Evolutionary conservation across 2,329 filamentous ascomycete genomes (phyloP).

Genomic region (Aspergillus bombycis): DNA sequence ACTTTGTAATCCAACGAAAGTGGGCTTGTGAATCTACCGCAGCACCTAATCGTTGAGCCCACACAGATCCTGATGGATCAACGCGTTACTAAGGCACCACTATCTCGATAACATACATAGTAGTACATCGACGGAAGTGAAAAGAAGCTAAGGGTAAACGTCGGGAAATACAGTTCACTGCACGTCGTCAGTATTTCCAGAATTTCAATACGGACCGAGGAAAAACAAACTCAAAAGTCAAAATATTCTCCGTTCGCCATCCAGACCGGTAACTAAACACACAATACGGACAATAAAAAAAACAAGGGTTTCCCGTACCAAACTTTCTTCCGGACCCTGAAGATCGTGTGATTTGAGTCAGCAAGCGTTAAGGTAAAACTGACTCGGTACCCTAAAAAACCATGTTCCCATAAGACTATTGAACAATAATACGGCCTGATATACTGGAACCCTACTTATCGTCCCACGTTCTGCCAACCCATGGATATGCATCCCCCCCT

Average conservation of each 20-base stretch:
- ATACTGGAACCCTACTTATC: constrained; percentile 1
- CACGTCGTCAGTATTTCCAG: not conserved
- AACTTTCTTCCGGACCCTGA: constrained; percentile 17
- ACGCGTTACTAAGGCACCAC: not conserved
- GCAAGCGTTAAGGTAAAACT: not conserved
- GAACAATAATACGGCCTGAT: not conserved
- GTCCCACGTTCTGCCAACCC: not conserved
- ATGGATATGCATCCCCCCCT: not conserved
- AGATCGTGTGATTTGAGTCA: constrained; percentile 11
- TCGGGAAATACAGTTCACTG: not conserved
- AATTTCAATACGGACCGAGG: not conserved
- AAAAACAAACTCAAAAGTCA: not conserved
- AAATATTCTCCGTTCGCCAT: constrained; percentile 4
- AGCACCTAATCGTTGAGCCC: not conserved
- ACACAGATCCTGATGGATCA: not conserved
- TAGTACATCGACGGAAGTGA: not conserved
- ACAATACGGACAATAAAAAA: not conserved
- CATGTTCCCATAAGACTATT: not conserved
- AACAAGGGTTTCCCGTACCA: constrained; percentile 8
- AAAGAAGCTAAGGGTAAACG: not conserved
- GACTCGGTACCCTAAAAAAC: not conserved
- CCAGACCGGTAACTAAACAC: not conserved
- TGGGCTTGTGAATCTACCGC: not conserved
- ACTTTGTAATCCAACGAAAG: constrained; percentile 1
- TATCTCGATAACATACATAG: not conserved